Evolutionary conservation across 1,139 yeast species (phyloP), one percentile per base, ranked within the genome.

Genomic region (Arxiozyma heterogenica): DNA sequence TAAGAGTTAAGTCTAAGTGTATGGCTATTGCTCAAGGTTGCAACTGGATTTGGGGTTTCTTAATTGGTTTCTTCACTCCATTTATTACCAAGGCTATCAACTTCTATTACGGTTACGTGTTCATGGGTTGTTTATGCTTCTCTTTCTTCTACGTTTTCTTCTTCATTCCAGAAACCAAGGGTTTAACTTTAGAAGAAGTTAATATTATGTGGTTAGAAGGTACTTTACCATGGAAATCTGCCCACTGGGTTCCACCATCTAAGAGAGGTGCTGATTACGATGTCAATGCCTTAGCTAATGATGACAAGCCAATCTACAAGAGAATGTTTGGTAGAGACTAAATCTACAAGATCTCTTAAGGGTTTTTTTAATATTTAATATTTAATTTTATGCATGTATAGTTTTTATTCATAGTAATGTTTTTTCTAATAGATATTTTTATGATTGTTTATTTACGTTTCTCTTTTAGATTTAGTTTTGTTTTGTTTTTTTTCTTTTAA

Each of bases 21-120:
- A 84, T 85, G 83, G 82, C 88, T 58, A 71, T 86, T 58, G 86
- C 91, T 45, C 55, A 53, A 53, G 84, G 84, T 56, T 78, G 84
- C 54, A 85, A 84, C 74, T 86, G 91, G 91, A 56, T 83, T 50
- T 82, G 84, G 82, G 87, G 88, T 67, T 86, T 85, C 74, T 84
- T 55, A 25, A 54, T 54, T 50, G 45, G 47, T 47, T 54, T 54
- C 55, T 54, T 54, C 49, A 54, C 57, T 50, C 57, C 57, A 50
- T 54, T 54, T 22, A 54, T 54, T 18, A 52, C 57, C 15, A 52
- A 53, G 50, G 54, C 57, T 27, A 55, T 55, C 48, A 30, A 55
- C 44, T 55, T 55, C 54, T 52, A 55, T 53, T 55, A 82, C 66
- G 90, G 91, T 60, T 84, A 79, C 64, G 87, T 84, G 53, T 85